These are phyloP conservation scores for Gomphus bonarii DNA, from an alignment of 1,284 basidiomycete genomes.

Conservation along the genomic window DNA sequence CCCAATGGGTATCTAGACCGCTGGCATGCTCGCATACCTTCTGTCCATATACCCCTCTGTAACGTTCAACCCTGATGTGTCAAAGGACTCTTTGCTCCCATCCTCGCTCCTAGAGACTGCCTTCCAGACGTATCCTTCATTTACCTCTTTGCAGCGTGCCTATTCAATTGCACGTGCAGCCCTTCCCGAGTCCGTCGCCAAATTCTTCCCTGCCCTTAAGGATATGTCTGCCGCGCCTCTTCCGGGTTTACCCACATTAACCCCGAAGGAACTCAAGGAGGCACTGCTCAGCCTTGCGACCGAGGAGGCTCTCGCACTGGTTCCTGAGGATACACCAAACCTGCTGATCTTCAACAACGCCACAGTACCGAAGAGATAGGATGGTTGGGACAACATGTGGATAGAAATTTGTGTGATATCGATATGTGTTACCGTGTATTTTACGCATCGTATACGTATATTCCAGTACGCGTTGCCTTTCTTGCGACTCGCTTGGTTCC, in stretches of 20 bases:
- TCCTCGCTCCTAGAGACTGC: slow-evolving; percentile 17
- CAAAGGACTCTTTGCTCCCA: slow-evolving; percentile 19
- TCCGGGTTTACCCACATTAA: slow-evolving; percentile 25
- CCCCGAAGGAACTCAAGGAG: slow-evolving; percentile 65
- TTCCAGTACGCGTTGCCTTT: neutral
- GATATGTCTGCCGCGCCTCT: slow-evolving; percentile 31
- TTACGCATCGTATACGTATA: neutral
- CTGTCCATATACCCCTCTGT: slow-evolving; percentile 67
- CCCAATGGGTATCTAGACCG: slow-evolving; percentile 22
- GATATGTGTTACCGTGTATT: slow-evolving; percentile 2
- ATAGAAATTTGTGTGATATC: slow-evolving; percentile 2
- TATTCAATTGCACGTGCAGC: slow-evolving; percentile 44
- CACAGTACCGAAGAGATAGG: slow-evolving; percentile 11
- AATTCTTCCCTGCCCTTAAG: slow-evolving; percentile 49
- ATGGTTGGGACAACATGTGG: neutral
- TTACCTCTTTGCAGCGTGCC: slow-evolving; percentile 19
- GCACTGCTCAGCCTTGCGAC: slow-evolving; percentile 58
- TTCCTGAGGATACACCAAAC: slow-evolving; percentile 56
- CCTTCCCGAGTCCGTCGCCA: slow-evolving; percentile 49
- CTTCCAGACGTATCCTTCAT: neutral
- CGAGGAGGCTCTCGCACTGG: slow-evolving; percentile 35
- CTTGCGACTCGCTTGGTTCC: neutral
- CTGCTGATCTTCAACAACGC: slow-evolving; percentile 77
- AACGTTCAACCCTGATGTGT: slow-evolving; percentile 43
- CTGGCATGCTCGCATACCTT: slow-evolving; percentile 76